phyloP scores from a whole-genome alignment of 2,329 filamentous ascomycete genomes.

The Colletotrichum sidae region DNA sequence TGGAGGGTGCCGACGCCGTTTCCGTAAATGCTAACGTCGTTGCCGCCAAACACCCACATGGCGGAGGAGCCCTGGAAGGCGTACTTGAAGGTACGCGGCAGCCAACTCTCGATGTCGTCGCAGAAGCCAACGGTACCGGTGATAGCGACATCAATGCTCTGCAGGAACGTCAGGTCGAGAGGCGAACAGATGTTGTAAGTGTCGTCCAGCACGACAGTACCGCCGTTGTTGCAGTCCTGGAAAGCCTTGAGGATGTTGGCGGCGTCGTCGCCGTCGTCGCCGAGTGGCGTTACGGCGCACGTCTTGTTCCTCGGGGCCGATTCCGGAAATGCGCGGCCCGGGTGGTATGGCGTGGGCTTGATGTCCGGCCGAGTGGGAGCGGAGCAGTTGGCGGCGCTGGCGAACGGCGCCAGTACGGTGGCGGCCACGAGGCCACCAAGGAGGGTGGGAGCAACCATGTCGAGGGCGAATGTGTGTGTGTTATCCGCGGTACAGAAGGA shows the following conservation, averaged over 20 bases:
- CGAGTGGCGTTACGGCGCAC: constrained; percentile 42
- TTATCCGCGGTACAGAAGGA: not conserved
- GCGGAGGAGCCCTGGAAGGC: constrained; percentile 72
- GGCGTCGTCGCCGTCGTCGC: constrained; percentile 45
- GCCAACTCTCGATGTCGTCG: constrained; percentile 77
- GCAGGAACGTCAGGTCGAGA: constrained; percentile 73
- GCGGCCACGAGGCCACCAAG: constrained; percentile 31
- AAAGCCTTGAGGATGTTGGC: constrained; percentile 63
- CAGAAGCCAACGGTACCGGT: constrained; percentile 70
- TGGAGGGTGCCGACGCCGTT: constrained; percentile 59
- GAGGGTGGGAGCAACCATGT: constrained; percentile 33
- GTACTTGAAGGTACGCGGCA: constrained; percentile 71
- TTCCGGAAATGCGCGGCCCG: constrained; percentile 37
- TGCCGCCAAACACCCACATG: constrained; percentile 48
- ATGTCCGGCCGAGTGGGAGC: constrained; percentile 34
- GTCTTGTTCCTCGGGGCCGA: constrained; percentile 41
- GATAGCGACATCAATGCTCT: constrained; percentile 70
- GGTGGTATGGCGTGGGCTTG: constrained; percentile 38
- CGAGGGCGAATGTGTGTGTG: not conserved
- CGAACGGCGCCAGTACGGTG: constrained; percentile 28
- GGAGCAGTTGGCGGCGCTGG: constrained; percentile 22
- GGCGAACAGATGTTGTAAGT: constrained; percentile 73
- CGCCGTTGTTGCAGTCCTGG: constrained; percentile 71
- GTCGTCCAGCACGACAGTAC: constrained; percentile 69
- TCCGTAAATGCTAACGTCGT: constrained; percentile 72